Evolutionary conservation across 345 rosid genomes (phyloP).

Genomic region (Eucalyptus lansdowneana): DNA sequence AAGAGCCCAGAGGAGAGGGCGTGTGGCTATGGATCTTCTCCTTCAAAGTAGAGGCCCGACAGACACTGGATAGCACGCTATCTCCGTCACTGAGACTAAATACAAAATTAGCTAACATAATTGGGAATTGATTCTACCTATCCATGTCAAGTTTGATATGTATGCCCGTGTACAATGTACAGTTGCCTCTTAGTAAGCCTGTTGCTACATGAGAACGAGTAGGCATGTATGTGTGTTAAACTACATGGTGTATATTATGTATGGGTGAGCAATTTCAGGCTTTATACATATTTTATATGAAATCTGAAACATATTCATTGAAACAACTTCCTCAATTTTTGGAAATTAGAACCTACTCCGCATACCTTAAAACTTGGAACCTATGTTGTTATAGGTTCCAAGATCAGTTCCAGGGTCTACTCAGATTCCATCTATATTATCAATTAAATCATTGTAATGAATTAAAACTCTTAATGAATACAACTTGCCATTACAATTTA

Average conservation of each 20-base stretch:
- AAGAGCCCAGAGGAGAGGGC: background rate
- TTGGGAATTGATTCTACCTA: background rate
- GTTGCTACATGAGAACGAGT: background rate
- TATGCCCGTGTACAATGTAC: background rate
- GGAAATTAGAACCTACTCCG: accelerated
- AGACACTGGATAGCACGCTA: background rate
- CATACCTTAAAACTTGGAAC: too few species aligned
- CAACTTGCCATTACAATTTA: too few species aligned
- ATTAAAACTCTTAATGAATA: too few species aligned
- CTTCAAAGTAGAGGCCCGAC: background rate
- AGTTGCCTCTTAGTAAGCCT: background rate
- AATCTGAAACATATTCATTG: too few species aligned
- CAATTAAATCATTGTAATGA: too few species aligned
- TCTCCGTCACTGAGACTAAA: background rate
- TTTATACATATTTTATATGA: accelerated
- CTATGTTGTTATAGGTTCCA: too few species aligned
- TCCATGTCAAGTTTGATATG: background rate
- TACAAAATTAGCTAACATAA: background rate
- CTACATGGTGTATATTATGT: background rate
- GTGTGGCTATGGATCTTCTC: background rate
- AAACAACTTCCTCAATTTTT: too few species aligned
- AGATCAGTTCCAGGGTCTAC: too few species aligned
- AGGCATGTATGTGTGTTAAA: background rate
- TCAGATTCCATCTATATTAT: too few species aligned
- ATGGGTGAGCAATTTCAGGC: background rate